These are phyloP conservation scores for Mayamaea pseudoterrestris DNA, from an alignment of 108 stramenopile genomes.

Conservation along the genomic window DNA sequence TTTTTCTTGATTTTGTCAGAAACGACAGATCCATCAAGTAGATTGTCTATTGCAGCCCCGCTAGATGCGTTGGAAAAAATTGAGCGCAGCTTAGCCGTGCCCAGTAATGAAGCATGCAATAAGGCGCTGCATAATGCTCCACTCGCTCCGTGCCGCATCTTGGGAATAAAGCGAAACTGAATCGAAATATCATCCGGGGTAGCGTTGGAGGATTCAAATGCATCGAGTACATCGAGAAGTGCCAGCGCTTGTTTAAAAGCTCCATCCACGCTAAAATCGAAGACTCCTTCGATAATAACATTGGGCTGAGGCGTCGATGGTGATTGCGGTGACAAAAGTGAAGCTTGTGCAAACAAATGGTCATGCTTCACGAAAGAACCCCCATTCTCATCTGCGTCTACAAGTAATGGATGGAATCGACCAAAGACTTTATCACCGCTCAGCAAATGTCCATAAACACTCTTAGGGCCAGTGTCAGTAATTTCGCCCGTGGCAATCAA, in stretches of 20 bases:
- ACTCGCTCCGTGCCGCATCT: no score
- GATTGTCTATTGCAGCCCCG: no score
- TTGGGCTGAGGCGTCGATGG: not conserved
- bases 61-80: no score
- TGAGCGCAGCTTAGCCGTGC: no score
- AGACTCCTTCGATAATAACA: conserved; percentile 34
- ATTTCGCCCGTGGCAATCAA: conserved; percentile 41
- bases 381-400: conserved; percentile 5
- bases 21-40: no score
- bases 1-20: no score
- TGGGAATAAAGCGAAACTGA: no score
- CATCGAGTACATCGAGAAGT: conserved; percentile 34
- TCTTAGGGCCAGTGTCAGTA: conserved; percentile 50
- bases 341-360: conserved; percentile 21
- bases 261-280: conserved; percentile 29
- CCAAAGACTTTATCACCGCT: conserved; percentile 38
- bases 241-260: conserved; percentile 23
- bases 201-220: no score
- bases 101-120: no score
- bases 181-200: no score
- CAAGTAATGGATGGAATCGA: conserved; percentile 46
- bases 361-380: conserved; percentile 22
- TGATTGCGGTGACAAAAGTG: conserved; percentile 26
- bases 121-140: no score
- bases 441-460: conserved; percentile 54